Base-by-base conservation (phyloP, 179 eudicot genomes). In the Silene vulgaris region DNA sequence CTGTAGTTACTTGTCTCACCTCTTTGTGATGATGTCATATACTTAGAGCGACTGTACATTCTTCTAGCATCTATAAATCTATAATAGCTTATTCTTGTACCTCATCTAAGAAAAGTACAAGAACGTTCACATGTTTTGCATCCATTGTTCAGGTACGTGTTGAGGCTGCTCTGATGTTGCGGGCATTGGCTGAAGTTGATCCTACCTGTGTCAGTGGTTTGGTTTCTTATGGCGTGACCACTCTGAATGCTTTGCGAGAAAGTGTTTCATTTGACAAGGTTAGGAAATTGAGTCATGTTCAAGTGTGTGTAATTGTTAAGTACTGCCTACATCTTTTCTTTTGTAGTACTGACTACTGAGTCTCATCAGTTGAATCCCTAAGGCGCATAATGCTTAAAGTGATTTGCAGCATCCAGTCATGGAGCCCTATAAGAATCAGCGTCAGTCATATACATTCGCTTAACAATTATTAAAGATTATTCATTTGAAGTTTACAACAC, bases 161-260 rank as follows among this genome's bases (percentile, higher is more conserved):
- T 77, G 99, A 95, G 86, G 94, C 99, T 82, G 97, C 97, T 79
- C 80, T 95, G 84, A 87, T 95, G 43, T 62, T 92, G 82, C 89
- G 94, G 70, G 87, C 90, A 63, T 78, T 95, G 82, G 97, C 96
- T 76, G 99, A 95, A 88, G 96, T 95, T 86, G 99, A 95, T 84
- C 99, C 99, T 52, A 88, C 95, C 54, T 90, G 97, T 84, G 96
- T 95, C 83, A 90, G 99, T 76, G 99, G 99, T 76, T 84, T 95
- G 89, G 88, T 95, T 76, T 92, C 97, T 74, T 95, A 84, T 82
- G 97, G 93, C 68, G 87, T 87, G 80, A 92, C 99, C 13, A 89
- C 85, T 69, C 81, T 95, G 63, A 83, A 82, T 73, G 97, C 97
- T 74, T 83, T 86, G 61, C 87, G 97, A 82, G 99, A 95, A 79